These are phyloP conservation scores for Cenchrus purpureus DNA, from an alignment of 176 grass and related monocot species.

Conservation along the genomic window DNA sequence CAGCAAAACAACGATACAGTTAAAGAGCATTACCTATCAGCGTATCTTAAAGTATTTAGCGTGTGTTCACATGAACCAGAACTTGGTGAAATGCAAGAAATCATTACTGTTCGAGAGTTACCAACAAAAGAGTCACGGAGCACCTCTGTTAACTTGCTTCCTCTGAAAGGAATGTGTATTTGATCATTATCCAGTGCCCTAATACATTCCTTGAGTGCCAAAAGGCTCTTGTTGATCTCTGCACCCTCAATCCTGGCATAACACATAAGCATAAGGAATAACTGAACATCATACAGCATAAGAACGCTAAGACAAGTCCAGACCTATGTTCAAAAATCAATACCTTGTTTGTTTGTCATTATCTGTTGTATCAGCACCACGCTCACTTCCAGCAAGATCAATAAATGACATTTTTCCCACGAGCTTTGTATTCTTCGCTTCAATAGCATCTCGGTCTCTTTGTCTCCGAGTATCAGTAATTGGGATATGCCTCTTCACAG, in stretches of 20 bases:
- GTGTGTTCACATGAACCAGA: slow-evolving; percentile 78
- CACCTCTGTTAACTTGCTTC: slow-evolving; percentile 88
- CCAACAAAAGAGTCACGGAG: slow-evolving; percentile 83
- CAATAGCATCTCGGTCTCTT: slow-evolving; percentile 77
- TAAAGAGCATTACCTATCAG: slow-evolving; percentile 69
- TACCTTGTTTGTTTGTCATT: slow-evolving; percentile 76
- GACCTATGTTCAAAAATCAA: slow-evolving; percentile 12
- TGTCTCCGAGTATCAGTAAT: slow-evolving; percentile 75
- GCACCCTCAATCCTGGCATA: slow-evolving; percentile 91
- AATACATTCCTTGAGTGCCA: slow-evolving; percentile 88
- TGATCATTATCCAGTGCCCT: slow-evolving; percentile 85
- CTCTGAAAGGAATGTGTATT: slow-evolving; percentile 85
- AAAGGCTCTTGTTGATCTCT: slow-evolving; percentile 91
- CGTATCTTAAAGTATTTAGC: slow-evolving; percentile 96
- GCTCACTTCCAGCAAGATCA: slow-evolving; percentile 84
- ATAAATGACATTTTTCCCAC: slow-evolving; percentile 90
- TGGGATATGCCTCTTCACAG: slow-evolving; percentile 83
- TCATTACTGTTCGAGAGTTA: slow-evolving; percentile 78
- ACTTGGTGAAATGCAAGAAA: slow-evolving; percentile 80
- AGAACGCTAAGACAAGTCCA: background rate
- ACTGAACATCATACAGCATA: background rate
- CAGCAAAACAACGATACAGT: background rate
- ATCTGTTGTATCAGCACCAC: slow-evolving; percentile 69
- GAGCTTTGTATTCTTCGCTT: slow-evolving; percentile 75
- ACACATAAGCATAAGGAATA: slow-evolving; percentile 9